Evolutionary conservation across 805 yeast species (phyloP).

Genomic region (Priceomyces castillae): DNA sequence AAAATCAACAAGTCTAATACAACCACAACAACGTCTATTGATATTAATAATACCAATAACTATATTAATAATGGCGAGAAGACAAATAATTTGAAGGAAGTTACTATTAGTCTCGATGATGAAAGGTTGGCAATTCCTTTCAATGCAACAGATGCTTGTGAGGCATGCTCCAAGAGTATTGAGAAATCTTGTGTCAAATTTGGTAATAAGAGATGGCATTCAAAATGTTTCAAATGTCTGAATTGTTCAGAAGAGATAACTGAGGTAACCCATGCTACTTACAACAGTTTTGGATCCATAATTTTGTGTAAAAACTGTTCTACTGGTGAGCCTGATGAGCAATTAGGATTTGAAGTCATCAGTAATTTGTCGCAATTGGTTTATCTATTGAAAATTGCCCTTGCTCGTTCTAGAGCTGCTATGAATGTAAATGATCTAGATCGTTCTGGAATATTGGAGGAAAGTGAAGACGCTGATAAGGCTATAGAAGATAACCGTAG

Average conservation of each 20-base stretch:
- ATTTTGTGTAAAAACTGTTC: constrained; percentile 67
- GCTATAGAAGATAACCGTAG: constrained; percentile 6
- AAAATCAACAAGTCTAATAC: not conserved
- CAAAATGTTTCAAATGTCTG: constrained; percentile 66
- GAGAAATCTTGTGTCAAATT: constrained; percentile 77
- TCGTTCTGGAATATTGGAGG: not conserved
- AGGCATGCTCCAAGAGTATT: constrained; percentile 66
- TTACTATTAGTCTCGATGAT: constrained; percentile 21
- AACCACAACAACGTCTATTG: not conserved
- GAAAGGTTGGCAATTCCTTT: constrained; percentile 45
- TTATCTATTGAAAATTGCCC: constrained; percentile 78
- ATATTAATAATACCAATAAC: not conserved
- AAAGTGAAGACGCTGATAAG: not conserved
- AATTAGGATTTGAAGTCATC: constrained; percentile 57
- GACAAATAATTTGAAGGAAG: constrained; percentile 1
- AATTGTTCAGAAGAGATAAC: constrained; percentile 45
- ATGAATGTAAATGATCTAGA: constrained; percentile 33
- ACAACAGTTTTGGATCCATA: constrained; percentile 29
- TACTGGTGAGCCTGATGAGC: constrained; percentile 43
- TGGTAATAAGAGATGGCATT: constrained; percentile 76
- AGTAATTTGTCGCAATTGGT: constrained; percentile 71
- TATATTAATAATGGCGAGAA: constrained; percentile 8
- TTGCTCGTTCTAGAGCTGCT: constrained; percentile 66
- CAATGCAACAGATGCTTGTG: constrained; percentile 75
- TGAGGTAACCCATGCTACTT: constrained; percentile 47